Evolutionary conservation across 2,329 filamentous ascomycete species (phyloP), one percentile per base, ranked within the genome.

Genomic region (Pezicula radicicola): DNA sequence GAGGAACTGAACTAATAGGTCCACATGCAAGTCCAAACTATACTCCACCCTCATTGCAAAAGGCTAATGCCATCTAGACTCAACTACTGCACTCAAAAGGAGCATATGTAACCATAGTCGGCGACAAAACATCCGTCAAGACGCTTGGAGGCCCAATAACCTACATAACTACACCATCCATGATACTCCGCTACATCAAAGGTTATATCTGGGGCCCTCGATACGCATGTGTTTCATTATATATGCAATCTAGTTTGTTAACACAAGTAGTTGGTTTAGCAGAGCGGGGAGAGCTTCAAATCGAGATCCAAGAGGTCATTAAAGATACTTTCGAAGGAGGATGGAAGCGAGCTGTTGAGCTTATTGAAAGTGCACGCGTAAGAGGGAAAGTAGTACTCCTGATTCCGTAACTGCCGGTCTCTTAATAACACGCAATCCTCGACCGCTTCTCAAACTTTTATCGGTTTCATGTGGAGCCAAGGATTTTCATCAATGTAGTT

Each of bases 41-140:
- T 21, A 37, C 55, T 49, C 45, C 55, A 30, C 21, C 21, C 33
- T 13, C 13, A 45, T 28, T 6, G 21, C 27, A 45, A 45, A 16
- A 10, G 19, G 27, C 13, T 13, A 42, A 30, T 46, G 39, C 35
- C 9, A 37, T 28, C 6, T 25, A 64, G 62, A 37, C 54, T 28
- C 43, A 59, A 53, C 53, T 66, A 16, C 52, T 63, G 3, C 56
- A 65, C 25, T 35, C 49, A 9, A 55, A 52, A 4, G 63, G 63
- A 3, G 60, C 60, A 42, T 66, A 64, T 33, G 54, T 63, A n/a
- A 65, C 63, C 1, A 63, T 65, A 33, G 64, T 65, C 6, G 64
- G 64, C 12, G 62, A 64, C 41, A 65, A 63, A 51, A 60, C 60
- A 2, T 50, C 61, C 35, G 49, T 60, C 2, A 59, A 58, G 28